These are phyloP conservation scores for Acanthamoeba pearcei DNA, from an alignment of 208 protist species.

Conservation along the genomic window DNA sequence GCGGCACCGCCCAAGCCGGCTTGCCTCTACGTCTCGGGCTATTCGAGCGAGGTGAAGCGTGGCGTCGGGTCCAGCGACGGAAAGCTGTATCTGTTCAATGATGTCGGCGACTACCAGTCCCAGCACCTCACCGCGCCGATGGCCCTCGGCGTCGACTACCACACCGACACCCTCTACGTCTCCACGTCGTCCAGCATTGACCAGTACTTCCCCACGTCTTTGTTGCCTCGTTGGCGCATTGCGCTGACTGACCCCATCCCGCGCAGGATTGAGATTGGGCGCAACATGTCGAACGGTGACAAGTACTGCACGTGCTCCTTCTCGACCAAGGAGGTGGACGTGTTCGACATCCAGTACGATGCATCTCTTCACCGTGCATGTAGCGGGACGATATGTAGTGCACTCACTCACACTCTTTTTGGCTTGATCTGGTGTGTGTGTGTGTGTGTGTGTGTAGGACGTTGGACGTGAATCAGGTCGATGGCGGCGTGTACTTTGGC, in stretches of 20 bases:
- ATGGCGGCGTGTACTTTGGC: conserved; percentile 22
- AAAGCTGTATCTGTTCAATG: neutral
- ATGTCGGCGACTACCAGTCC: neutral
- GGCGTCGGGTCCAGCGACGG: neutral
- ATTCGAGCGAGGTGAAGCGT: neutral
- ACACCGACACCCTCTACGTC: neutral
- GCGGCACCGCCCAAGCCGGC: neutral
- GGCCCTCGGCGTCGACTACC: conserved; percentile 29
- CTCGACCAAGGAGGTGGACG: neutral
- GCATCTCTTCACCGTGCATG: neutral
- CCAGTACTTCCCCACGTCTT: neutral
- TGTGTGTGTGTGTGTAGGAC: neutral
- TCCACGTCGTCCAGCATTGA: neutral
- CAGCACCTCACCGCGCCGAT: neutral
- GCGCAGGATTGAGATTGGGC: neutral
- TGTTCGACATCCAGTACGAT: conserved; percentile 12
- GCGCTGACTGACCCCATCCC: neutral
- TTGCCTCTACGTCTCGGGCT: neutral
- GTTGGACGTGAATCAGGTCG: neutral
- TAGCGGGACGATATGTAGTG: too few species aligned
- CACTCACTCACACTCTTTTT: too few species aligned
- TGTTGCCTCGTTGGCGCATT: neutral
- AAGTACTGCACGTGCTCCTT: conserved; percentile 62
- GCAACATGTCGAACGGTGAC: neutral
- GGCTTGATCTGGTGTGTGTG: too few species aligned